Conservation (phyloP, 371 early-diverging fungal genomes). For the Rhizopus arrhizus region DNA sequence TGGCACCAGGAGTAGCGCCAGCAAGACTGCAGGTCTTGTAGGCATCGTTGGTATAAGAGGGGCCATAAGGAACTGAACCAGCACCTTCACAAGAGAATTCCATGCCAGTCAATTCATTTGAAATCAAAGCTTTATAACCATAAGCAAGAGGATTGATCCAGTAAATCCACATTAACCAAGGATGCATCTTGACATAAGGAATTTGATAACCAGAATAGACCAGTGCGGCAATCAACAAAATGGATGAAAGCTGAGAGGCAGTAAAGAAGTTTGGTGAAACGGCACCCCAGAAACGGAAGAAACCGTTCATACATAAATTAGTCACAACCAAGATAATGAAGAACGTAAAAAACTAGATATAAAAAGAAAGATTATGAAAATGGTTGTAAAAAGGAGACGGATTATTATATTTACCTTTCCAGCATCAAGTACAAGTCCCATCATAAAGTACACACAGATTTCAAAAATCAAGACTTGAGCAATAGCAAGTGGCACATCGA, state of each 20-base stretch:
- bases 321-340: constrained; percentile 53
- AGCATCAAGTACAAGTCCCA: constrained; percentile 54
- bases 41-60: constrained; percentile 41
- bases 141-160: constrained; percentile 74
- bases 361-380: constrained; percentile 4
- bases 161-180: constrained; percentile 71
- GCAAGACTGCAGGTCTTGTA: constrained; percentile 59
- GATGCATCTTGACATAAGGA: constrained; percentile 65
- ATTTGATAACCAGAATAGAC: constrained; percentile 71
- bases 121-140: constrained; percentile 64
- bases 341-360: constrained; percentile 55
- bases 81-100: constrained; percentile 42
- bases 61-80: constrained; percentile 46
- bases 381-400: neutral
- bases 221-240: constrained; percentile 59
- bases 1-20: constrained; percentile 54
- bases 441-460: constrained; percentile 59
- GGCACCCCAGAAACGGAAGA: constrained; percentile 66
- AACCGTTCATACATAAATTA: constrained; percentile 60
- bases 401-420: constrained; percentile 45
- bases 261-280: constrained; percentile 59
- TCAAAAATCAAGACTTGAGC: constrained; percentile 45
- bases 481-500: constrained; percentile 49
- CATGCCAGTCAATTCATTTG: constrained; percentile 65
- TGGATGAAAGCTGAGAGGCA: constrained; percentile 58